phyloP scores from a whole-genome alignment of 2,329 filamentous ascomycete species.

The Aspergillus sp. region DNA sequence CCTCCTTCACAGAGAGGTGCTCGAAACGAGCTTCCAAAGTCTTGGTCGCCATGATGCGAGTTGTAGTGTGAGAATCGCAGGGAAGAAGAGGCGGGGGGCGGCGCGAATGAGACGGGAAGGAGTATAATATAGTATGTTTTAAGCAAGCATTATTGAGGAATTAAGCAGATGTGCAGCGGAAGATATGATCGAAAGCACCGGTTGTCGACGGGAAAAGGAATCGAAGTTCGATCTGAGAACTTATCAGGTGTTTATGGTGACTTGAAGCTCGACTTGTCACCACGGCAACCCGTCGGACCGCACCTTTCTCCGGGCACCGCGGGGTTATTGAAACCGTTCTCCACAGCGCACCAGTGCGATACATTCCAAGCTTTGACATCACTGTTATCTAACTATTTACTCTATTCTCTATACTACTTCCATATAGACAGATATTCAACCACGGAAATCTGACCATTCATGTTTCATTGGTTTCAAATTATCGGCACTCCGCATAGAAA shows the following conservation, averaged over 20 bases:
- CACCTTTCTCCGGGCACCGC: slow-evolving; percentile 33
- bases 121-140: slow-evolving; percentile 1
- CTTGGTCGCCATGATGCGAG: slow-evolving; percentile 64
- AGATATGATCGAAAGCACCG: background rate
- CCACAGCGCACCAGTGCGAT: background rate
- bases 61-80: slow-evolving; percentile 6
- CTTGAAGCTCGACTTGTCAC: slow-evolving; percentile 17
- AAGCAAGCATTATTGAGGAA: slow-evolving; percentile 14
- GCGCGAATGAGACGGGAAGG: slow-evolving; percentile 9
- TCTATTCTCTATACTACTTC: background rate
- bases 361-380: background rate
- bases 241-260: slow-evolving; percentile 20
- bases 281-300: slow-evolving; percentile 32
- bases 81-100: slow-evolving; percentile 6
- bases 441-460: background rate
- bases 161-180: background rate
- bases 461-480: background rate
- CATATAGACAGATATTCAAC: background rate
- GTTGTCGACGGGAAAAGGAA: slow-evolving; percentile 13
- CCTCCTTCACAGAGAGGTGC: slow-evolving; percentile 84
- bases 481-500: background rate
- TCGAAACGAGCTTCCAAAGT: slow-evolving; percentile 85
- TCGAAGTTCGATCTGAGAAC: slow-evolving; percentile 1
- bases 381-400: background rate
- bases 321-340: slow-evolving; percentile 22